Evolutionary conservation across 805 yeast genomes (phyloP), one percentile per base, ranked within the genome.

Genomic region (Starmerella khaoyaiensis): DNA sequence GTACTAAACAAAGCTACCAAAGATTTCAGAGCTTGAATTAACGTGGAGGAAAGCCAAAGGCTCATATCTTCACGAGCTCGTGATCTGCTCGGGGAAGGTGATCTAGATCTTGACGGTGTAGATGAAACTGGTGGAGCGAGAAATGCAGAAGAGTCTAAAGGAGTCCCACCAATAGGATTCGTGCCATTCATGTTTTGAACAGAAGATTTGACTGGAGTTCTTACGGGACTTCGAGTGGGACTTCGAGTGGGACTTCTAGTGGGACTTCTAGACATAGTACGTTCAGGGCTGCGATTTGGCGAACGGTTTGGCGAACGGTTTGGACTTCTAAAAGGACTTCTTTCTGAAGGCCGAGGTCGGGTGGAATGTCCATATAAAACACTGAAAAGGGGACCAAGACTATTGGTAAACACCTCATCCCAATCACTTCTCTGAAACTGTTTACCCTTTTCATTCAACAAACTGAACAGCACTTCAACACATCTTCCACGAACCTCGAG

Each of bases 1-100:
- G 76, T 79, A 0, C 84, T 71, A 53, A 87, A 80, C 39, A 90
- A 63, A 1, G 80, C 76, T 50, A 87, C 76, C 76, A 84, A 71
- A 51, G 81, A 81, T 56, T 93, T 74, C 54, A 93, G 64, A 0
- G 97, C 97, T 59, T 90, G 98, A 45, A 93, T 84, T 58, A 90
- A 69, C 1, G 99, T 90, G 0, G 98, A 86, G 0, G 95, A 83
- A 33, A 90, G 63, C 99, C 99, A 90, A 11, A 93, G 93, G 33
- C 94, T 81, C 48, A 83, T 59, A 44, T 80, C 93, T 56, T 87
- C 98, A 69, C 71, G 42, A 12, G 28, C 28, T n/a, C 24, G 28
- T n/a, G 36, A 20, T 3, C 41, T 35, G 12, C 22, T 9, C 5
- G 40, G 40, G n/a, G 41, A 36, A 10, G 43, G 37, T 23, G 41